These are phyloP conservation scores for Colletotrichum shisoi DNA, from an alignment of 2,329 filamentous ascomycete species.

Conservation along the genomic window DNA sequence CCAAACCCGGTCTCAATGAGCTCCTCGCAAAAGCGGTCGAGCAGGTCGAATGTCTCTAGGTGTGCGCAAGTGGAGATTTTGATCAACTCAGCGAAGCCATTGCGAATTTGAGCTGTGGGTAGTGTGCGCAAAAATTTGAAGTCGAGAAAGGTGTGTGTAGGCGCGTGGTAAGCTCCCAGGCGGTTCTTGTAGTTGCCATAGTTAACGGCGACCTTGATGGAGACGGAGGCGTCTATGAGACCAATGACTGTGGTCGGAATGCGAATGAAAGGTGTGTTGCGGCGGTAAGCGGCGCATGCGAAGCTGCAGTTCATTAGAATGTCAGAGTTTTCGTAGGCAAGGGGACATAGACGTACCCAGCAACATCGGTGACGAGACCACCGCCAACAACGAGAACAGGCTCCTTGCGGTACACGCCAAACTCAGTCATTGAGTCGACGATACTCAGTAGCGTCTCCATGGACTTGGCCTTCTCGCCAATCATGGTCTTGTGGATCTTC, in stretches of 20 bases:
- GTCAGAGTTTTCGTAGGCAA: neutral
- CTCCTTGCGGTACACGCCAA: conserved; percentile 74
- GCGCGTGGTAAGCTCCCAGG: conserved; percentile 76
- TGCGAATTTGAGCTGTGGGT: conserved; percentile 72
- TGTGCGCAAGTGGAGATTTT: conserved; percentile 78
- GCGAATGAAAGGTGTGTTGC: conserved; percentile 77
- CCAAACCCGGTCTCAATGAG: conserved; percentile 72
- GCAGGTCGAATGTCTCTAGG: conserved; percentile 69
- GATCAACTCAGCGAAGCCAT: conserved; percentile 78
- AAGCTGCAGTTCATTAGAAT: conserved; percentile 56
- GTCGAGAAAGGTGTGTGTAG: conserved; percentile 75
- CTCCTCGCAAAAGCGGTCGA: conserved; percentile 74
- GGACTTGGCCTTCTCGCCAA: conserved; percentile 78
- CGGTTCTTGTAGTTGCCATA: conserved; percentile 80
- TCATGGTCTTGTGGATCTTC: conserved; percentile 75
- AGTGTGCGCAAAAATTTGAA: conserved; percentile 75
- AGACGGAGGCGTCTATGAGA: conserved; percentile 77
- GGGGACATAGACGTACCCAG: conserved; percentile 61
- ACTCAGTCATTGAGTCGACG: conserved; percentile 77
- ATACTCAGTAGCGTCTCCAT: conserved; percentile 74
- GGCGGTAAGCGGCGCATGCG: conserved; percentile 74
- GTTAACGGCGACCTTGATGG: conserved; percentile 81
- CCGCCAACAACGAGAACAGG: conserved; percentile 72
- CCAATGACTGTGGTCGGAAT: conserved; percentile 79
- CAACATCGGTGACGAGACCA: conserved; percentile 76